Base-by-base conservation (phyloP, 495 filamentous ascomycete species). In the Stereocaulon alpinum region DNA sequence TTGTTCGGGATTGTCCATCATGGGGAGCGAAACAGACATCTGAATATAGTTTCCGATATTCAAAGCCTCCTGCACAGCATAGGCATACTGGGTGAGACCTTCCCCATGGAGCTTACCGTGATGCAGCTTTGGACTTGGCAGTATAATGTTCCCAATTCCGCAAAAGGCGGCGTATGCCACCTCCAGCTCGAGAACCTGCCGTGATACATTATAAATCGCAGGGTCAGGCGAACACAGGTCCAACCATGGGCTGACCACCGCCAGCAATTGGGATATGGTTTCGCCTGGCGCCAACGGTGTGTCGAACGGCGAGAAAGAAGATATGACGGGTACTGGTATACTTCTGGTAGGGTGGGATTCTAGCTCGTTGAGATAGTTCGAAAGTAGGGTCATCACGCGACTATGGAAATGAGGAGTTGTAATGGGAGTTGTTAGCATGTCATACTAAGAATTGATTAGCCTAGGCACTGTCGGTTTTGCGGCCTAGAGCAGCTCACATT, bases 91-190 rank as follows among this genome's bases (percentile, higher is more conserved):
- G 3, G 82, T 68, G 9, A 84, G 37, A 2, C 79, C 76, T 44
- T 76, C 73, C 0, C 74, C 73, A 57, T 76, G 67, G 42, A 74
- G 62, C 18, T 59, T 66, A 20, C 75, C 70, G 68, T 80, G 69
- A 63, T 78, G 68, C 67, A 83, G 59, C 59, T 75, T 78, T 1
- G 91, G 93, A 5, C 89, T 88, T 3, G 83, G 84, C 34, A 97
- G 74, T 56, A 96, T 74, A 42, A 99, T 77, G 69, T 86, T 94
- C 22, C 82, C 82, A 61, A 91, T 78, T 17, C 93, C 93, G 68
- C 89, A 95, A 73, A 96, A 99, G 52, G 87, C 89, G 40, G 93
- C 94, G 71, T 96, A 99, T 22, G 87, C 85, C 18, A 97, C 80
- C 65, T 99, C 93, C 55, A 93, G 74, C 69, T 89, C 89, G 50